Percentiles rank a stretch among this genome's conserved stretches.
phyloP scores from a whole-genome alignment of 225 moss, liverwort and hornwort species.

The Polytrichum formosum region DNA sequence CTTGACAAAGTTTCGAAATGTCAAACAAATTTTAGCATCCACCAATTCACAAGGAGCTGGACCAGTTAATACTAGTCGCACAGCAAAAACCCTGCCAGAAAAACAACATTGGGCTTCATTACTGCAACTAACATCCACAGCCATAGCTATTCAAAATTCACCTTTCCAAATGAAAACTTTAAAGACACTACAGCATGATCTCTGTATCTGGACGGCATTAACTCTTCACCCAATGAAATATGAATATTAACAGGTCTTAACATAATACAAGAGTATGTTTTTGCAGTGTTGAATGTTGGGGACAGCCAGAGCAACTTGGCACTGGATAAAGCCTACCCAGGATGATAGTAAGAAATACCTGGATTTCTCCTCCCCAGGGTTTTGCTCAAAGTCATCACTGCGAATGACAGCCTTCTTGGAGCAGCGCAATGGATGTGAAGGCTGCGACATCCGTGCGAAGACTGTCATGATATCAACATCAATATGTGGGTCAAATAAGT shows the following conservation, averaged over 20 bases:
- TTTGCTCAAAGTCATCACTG: slow-evolving; percentile 65
- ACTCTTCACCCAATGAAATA: no score
- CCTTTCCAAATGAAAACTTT: no score
- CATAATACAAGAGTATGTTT: background rate
- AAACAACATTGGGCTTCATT: background rate
- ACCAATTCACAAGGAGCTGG: slow-evolving; percentile 97
- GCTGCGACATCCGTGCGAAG: slow-evolving; percentile 98
- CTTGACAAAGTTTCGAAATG: slow-evolving; percentile 94
- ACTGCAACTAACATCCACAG: background rate
- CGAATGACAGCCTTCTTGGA: slow-evolving; percentile 89
- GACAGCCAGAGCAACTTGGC: background rate
- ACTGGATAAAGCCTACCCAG: slow-evolving; percentile 9
- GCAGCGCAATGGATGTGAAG: slow-evolving; percentile 91
- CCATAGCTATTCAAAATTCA: background rate
- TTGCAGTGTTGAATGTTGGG: background rate
- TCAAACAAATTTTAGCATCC: slow-evolving; percentile 96
- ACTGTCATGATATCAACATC: slow-evolving; percentile 51
- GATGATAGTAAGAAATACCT: slow-evolving; percentile 37
- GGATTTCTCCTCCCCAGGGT: slow-evolving; percentile 46
- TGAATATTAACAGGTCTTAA: no score
- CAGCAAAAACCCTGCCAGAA: slow-evolving; percentile 78
- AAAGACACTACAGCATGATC: no score
- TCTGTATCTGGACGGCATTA: no score
- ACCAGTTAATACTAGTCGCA: slow-evolving; percentile 89
- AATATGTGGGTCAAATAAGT: background rate